Conservation (phyloP, 2,329 filamentous ascomycete species). For the Hortaea werneckii region DNA sequence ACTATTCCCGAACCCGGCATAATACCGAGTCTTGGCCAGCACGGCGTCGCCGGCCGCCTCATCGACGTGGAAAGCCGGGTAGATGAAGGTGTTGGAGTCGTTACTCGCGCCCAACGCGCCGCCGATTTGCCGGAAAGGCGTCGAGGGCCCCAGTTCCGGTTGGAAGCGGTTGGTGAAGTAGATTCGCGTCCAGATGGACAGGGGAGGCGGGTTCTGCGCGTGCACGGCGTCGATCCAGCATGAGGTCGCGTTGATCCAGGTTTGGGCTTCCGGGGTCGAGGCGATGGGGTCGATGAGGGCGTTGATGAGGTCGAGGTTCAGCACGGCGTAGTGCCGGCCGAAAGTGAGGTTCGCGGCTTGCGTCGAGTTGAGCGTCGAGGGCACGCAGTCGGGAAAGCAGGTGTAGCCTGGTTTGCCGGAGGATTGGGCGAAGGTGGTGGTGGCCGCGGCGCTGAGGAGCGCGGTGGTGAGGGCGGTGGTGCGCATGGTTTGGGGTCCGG, state of each 20-base stretch:
- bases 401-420: conserved; percentile 12
- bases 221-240: conserved; percentile 34
- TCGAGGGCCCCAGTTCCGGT: conserved; percentile 26
- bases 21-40: conserved; percentile 35
- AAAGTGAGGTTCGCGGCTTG: conserved; percentile 18
- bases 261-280: conserved; percentile 23
- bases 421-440: background rate
- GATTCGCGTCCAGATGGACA: conserved; percentile 32
- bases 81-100: conserved; percentile 24
- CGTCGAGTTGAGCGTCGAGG: conserved; percentile 11
- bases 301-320: conserved; percentile 36
- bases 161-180: conserved; percentile 26
- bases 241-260: conserved; percentile 26
- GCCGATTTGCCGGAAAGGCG: conserved; percentile 28
- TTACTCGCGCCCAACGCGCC: conserved; percentile 20
- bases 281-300: conserved; percentile 27
- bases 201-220: conserved; percentile 23
- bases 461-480: background rate
- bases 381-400: conserved; percentile 9
- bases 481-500: background rate
- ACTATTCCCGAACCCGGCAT: conserved; percentile 31
- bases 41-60: conserved; percentile 27
- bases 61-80: conserved; percentile 22
- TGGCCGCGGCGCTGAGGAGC: conserved; percentile 1
- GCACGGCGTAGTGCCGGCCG: conserved; percentile 30